These are phyloP conservation scores for Ilyonectria mors-panacis DNA, from an alignment of 2,329 filamentous ascomycete genomes.

Conservation along the genomic window DNA sequence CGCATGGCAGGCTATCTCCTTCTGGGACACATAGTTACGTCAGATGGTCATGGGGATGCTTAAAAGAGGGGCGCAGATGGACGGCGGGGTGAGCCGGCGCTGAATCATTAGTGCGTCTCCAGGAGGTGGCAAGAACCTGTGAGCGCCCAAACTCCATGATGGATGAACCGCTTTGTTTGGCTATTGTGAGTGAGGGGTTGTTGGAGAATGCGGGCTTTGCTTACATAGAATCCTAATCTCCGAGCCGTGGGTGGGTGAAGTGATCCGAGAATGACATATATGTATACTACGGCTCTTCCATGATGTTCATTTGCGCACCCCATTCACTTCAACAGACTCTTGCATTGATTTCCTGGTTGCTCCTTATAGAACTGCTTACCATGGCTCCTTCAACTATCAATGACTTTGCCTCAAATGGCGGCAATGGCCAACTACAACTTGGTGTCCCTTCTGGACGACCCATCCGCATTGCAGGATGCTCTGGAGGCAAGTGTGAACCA, in stretches of 20 bases:
- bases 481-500: conserved; percentile 38
- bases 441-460: conserved; percentile 40
- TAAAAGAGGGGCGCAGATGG: conserved; percentile 9
- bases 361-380: not conserved
- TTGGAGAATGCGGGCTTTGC: conserved; percentile 7
- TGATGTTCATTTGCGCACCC: not conserved
- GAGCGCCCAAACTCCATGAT: conserved; percentile 18
- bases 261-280: conserved; percentile 20
- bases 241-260: conserved; percentile 14
- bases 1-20: not conserved
- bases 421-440: conserved; percentile 26
- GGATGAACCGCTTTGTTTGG: not conserved
- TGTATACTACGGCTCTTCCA: not conserved
- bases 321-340: not conserved
- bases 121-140: conserved; percentile 17
- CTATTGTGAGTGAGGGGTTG: conserved; percentile 5
- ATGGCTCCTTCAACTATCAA: conserved; percentile 40
- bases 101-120: conserved; percentile 36
- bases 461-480: conserved; percentile 50
- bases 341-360: not conserved
- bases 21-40: not conserved
- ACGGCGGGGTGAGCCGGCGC: conserved; percentile 18
- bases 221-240: not conserved
- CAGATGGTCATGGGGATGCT: not conserved
- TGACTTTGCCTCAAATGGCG: conserved; percentile 24